These are phyloP conservation scores for Meyerozyma athensensis DNA, from an alignment of 1,139 yeast species.

Conservation along the genomic window DNA sequence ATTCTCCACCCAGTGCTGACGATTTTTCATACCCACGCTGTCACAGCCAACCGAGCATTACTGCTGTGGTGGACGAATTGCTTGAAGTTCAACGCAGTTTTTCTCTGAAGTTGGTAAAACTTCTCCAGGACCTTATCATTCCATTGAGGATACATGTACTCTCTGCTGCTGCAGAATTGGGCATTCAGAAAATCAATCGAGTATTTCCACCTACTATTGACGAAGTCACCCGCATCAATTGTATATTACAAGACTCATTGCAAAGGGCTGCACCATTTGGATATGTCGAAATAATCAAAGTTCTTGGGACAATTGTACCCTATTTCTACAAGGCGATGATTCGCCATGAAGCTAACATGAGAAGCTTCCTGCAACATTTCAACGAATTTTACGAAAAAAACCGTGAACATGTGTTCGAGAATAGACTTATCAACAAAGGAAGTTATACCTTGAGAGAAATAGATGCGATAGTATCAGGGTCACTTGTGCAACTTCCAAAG, in stretches of 20 bases:
- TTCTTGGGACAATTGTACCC: constrained; percentile 76
- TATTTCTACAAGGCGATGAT: constrained; percentile 89
- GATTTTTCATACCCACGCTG: constrained; percentile 11
- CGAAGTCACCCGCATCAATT: constrained; percentile 84
- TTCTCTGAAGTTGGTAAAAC: constrained; percentile 65
- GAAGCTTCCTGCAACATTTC: constrained; percentile 33
- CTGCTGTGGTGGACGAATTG: constrained; percentile 61
- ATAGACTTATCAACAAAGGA: constrained; percentile 26
- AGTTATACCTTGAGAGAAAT: constrained; percentile 53
- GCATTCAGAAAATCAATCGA: constrained; percentile 62
- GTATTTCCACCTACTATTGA: constrained; percentile 94
- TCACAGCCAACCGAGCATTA: constrained; percentile 18
- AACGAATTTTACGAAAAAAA: constrained; percentile 45
- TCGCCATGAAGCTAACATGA: constrained; percentile 79
- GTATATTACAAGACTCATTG: constrained; percentile 74
- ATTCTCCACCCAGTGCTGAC: constrained; percentile 43
- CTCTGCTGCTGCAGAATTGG: constrained; percentile 41
- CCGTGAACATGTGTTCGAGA: constrained; percentile 38
- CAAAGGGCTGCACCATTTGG: constrained; percentile 66
- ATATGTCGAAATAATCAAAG: constrained; percentile 66
- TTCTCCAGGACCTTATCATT: constrained; percentile 72
- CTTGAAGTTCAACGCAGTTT: constrained; percentile 66
- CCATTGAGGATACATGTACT: constrained; percentile 72
- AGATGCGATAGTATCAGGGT: constrained; percentile 66
- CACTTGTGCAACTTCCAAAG: constrained; percentile 62